Percentiles rank a stretch among this genome's conserved stretches.
Evolutionary conservation across 1,284 basidiomycete species (phyloP).

Genomic region (Pseudozyma pruni): DNA sequence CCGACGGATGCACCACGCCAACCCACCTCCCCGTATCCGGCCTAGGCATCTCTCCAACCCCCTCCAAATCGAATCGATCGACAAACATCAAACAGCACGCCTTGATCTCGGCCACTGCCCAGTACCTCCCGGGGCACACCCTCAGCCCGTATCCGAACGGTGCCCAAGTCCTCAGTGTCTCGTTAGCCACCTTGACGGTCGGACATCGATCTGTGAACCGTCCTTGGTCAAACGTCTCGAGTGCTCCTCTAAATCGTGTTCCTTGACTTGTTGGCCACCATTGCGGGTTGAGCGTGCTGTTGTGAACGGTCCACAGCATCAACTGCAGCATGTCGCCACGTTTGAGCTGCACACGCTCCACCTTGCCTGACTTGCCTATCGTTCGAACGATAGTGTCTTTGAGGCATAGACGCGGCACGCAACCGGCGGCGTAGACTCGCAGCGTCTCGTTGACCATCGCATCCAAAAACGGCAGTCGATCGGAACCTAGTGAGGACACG

Average conservation of each 20-base stretch:
- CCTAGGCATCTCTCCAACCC: slow-evolving; percentile 8
- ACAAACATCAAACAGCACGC: slow-evolving; percentile 20
- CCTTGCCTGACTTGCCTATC: background rate
- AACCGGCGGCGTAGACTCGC: slow-evolving; percentile 13
- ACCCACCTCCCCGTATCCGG: slow-evolving; percentile 15
- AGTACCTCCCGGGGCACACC: slow-evolving; percentile 27
- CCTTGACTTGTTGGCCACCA: slow-evolving; percentile 15
- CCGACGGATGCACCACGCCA: slow-evolving; percentile 18
- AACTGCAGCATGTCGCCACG: slow-evolving; percentile 19
- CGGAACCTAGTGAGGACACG: no score
- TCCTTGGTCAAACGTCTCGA: slow-evolving; percentile 16
- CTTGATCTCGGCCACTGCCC: slow-evolving; percentile 34
- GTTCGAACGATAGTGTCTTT: slow-evolving; percentile 13
- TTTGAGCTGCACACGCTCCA: slow-evolving; percentile 12
- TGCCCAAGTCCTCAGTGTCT: slow-evolving; percentile 17
- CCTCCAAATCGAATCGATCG: slow-evolving; percentile 10
- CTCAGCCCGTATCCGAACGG: slow-evolving; percentile 19
- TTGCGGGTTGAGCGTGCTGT: background rate
- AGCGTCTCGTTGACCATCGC: slow-evolving; percentile 16
- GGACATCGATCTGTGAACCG: slow-evolving; percentile 6
- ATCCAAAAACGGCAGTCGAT: slow-evolving; percentile 14
- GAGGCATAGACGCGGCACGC: slow-evolving; percentile 15
- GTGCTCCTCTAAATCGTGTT: slow-evolving; percentile 7
- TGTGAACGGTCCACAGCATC: slow-evolving; percentile 19
- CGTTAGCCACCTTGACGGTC: slow-evolving; percentile 1